A percentile compares a stretch with the other conserved stretches of the same genome.
Conservation (phyloP, 1,139 yeast genomes). For the Debaryomycetaceae sp. region DNA sequence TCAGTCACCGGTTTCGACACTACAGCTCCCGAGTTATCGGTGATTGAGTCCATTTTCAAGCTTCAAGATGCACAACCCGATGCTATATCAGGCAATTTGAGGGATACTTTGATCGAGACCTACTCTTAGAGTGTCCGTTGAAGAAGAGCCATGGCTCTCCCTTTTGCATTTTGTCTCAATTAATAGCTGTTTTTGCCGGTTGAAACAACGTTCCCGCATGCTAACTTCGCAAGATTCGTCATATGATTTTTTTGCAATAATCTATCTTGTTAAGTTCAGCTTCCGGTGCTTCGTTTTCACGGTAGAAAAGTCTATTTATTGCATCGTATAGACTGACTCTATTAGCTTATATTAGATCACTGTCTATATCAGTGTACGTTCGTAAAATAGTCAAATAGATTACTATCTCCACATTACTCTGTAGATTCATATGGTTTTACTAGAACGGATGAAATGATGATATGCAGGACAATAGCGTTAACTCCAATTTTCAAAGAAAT, state of each 20-base stretch:
- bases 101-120: constrained; percentile 89
- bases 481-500: not conserved
- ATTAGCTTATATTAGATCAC: not conserved
- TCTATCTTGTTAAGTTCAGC: too few species aligned
- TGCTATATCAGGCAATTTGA: constrained; percentile 74
- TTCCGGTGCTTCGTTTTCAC: too few species aligned
- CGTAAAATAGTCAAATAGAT: not conserved
- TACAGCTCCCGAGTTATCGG: constrained; percentile 97
- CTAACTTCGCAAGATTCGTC: too few species aligned
- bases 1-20: constrained; percentile 97
- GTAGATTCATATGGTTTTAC: not conserved
- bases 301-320: not conserved
- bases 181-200: not conserved
- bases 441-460: not conserved
- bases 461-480: not conserved
- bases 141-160: not conserved
- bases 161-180: not conserved
- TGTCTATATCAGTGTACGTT: not conserved
- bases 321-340: not conserved
- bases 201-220: not conserved
- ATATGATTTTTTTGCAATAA: too few species aligned
- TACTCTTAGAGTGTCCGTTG: constrained; percentile 37
- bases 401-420: not conserved
- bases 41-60: constrained; percentile 92
- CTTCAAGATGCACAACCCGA: constrained; percentile 88